These are phyloP conservation scores for Urostyla sp. DNA, from an alignment of 73 alveolate genomes.

Conservation along the genomic window DNA sequence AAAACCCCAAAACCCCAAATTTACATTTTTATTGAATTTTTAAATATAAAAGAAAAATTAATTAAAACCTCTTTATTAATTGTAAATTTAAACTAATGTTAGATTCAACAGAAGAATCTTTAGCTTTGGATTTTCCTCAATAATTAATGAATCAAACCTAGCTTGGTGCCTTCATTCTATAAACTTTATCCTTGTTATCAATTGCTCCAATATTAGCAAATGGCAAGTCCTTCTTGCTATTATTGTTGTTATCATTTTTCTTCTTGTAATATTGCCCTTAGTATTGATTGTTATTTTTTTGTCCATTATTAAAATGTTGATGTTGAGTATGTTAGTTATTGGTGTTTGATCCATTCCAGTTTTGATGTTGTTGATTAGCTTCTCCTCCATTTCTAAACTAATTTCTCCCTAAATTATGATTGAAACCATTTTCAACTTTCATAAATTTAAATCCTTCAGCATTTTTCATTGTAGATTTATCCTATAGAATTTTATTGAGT, in stretches of 20 bases:
- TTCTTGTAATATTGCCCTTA: not conserved
- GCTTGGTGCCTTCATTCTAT: slow-evolving; percentile 53
- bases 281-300: not conserved
- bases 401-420: not conserved
- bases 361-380: not conserved
- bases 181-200: slow-evolving; percentile 39
- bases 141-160: too few species aligned
- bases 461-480: slow-evolving; percentile 48
- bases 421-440: not conserved
- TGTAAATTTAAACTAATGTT: too few species aligned
- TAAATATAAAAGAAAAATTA: too few species aligned
- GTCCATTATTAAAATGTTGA: not conserved
- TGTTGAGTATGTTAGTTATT: not conserved
- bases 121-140: too few species aligned
- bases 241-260: not conserved
- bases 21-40: too few species aligned
- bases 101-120: too few species aligned
- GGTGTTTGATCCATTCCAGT: not conserved
- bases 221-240: slow-evolving; percentile 12
- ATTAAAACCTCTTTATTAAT: too few species aligned
- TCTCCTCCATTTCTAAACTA: not conserved
- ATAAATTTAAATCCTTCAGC: slow-evolving; percentile 64
- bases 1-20: too few species aligned
- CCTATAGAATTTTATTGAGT: slow-evolving; percentile 3
- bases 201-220: slow-evolving; percentile 47